Conservation (phyloP, 306 rosid genomes). For the Medicago lupulina region DNA sequence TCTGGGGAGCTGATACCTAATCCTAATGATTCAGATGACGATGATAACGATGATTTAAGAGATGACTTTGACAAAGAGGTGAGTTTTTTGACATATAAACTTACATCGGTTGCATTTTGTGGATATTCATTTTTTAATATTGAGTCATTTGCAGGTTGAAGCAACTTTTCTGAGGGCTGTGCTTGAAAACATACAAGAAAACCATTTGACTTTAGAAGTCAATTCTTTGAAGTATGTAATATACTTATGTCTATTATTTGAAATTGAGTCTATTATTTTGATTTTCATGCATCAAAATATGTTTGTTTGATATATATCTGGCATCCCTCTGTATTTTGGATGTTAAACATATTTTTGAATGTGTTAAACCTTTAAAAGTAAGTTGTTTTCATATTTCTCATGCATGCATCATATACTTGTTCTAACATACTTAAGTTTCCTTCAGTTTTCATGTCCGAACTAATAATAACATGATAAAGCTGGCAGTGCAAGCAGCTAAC, state of each 20-base stretch:
- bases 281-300: background rate
- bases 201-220: conserved; percentile 76
- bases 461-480: too few relatives aligned
- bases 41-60: conserved; percentile 66
- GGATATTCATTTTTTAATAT: conserved; percentile 33
- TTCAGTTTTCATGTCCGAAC: background rate
- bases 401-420: background rate
- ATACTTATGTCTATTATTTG: conserved; percentile 20
- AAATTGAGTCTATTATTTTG: conserved; percentile 5
- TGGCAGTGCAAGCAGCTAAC: too few relatives aligned
- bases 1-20: conserved; percentile 80
- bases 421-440: background rate
- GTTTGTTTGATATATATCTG: background rate
- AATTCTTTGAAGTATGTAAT: conserved; percentile 82
- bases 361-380: background rate
- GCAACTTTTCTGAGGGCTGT: conserved; percentile 93
- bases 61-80: conserved; percentile 97
- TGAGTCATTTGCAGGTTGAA: conserved; percentile 74
- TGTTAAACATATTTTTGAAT: background rate
- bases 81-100: conserved; percentile 31
- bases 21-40: conserved; percentile 67
- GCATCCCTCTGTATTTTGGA: background rate
- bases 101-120: conserved; percentile 23
- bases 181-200: conserved; percentile 81
- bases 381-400: background rate